phyloP scores from a whole-genome alignment of 148 eudicot genomes.

The Linanthus parryae region DNA sequence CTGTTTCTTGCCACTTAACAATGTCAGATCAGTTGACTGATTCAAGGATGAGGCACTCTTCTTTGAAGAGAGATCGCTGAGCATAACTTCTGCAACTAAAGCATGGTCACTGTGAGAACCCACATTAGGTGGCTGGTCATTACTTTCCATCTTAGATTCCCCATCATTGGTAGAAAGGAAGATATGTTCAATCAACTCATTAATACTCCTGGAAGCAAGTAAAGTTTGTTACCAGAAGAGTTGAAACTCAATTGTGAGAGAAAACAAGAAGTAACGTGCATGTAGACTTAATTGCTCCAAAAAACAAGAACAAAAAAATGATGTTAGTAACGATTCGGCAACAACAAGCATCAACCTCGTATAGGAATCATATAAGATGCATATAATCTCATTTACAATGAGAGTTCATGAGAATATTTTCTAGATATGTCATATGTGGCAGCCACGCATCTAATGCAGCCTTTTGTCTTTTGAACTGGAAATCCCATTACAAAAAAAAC shows the following conservation, averaged over 20 bases:
- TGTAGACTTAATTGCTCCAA: too few species aligned
- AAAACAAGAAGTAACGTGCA: background rate
- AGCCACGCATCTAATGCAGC: too few species aligned
- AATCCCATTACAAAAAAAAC: too few species aligned
- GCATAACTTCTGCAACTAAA: slow-evolving; percentile 24
- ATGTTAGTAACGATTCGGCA: too few species aligned
- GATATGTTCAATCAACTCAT: slow-evolving; percentile 80
- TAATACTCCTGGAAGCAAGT: slow-evolving; percentile 56
- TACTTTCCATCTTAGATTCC: slow-evolving; percentile 33
- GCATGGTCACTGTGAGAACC: slow-evolving; percentile 23
- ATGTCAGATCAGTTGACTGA: slow-evolving; percentile 26
- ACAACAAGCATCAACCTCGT: too few species aligned
- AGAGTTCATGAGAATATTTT: too few species aligned
- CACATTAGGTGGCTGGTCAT: slow-evolving; percentile 39
- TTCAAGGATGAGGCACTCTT: slow-evolving; percentile 20
- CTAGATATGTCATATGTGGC: too few species aligned
- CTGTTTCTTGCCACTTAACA: slow-evolving; percentile 18
- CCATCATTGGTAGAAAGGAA: slow-evolving; percentile 46
- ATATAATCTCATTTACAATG: too few species aligned
- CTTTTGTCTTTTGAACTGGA: too few species aligned
- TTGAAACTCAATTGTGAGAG: background rate
- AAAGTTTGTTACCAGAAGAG: background rate
- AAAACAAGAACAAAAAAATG: too few species aligned
- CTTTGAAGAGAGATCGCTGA: slow-evolving; percentile 20
- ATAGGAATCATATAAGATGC: too few species aligned